phyloP scores from a whole-genome alignment of 306 rosid genomes.

The Acmispon strigosus region DNA sequence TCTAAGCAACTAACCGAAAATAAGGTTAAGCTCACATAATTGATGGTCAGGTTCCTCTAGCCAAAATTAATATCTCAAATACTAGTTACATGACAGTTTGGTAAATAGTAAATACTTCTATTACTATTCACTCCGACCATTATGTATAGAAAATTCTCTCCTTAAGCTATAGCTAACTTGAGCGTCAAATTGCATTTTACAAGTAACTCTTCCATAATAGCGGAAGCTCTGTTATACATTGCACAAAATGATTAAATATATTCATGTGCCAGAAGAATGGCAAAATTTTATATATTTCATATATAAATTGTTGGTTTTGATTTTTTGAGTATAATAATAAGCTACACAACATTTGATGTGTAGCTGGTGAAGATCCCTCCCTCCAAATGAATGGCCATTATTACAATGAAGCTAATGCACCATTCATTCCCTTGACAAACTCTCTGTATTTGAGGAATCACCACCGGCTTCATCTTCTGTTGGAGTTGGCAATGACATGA shows the following conservation, averaged over 20 bases:
- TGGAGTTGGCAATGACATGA: slow-evolving; percentile 4
- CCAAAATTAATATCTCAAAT: too few relatives aligned
- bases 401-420: background rate
- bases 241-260: background rate
- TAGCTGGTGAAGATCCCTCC: background rate
- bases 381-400: background rate
- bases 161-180: too few relatives aligned
- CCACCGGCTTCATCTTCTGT: background rate
- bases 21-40: too few relatives aligned
- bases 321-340: background rate
- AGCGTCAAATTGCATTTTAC: too few relatives aligned
- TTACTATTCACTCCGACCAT: too few relatives aligned
- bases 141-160: too few relatives aligned
- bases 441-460: background rate
- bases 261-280: background rate
- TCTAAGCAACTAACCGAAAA: too few relatives aligned
- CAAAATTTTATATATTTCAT: background rate
- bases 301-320: background rate
- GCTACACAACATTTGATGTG: background rate
- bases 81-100: too few relatives aligned
- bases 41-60: too few relatives aligned
- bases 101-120: too few relatives aligned
- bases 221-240: background rate
- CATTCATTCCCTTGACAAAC: background rate
- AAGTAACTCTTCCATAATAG: too few relatives aligned